A percentile compares a stretch with the other conserved stretches of the same genome.
These are phyloP conservation scores for Fraxinus quadrangulata DNA, from an alignment of 257 asterid species.

Conservation along the genomic window DNA sequence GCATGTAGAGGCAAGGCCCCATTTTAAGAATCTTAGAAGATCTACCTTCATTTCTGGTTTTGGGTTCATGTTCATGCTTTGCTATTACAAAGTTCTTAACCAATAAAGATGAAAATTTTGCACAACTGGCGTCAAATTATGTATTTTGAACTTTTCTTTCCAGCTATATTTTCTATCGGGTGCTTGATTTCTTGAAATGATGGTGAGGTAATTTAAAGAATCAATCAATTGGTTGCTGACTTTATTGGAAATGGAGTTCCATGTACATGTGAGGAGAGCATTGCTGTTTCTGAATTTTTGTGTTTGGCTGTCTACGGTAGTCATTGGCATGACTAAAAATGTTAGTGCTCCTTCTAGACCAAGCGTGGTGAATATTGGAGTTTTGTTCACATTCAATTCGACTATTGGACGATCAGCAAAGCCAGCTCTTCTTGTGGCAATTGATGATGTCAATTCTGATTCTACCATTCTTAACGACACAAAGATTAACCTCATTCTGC, in stretches of 20 bases:
- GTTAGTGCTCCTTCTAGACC: conserved; percentile 36
- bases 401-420: conserved; percentile 73
- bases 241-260: conserved; percentile 30
- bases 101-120: conserved; percentile 20
- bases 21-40: neutral
- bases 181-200: conserved; percentile 27
- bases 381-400: conserved; percentile 69
- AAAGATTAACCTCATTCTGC: conserved; percentile 63
- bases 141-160: conserved; percentile 17
- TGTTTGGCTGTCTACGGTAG: conserved; percentile 41
- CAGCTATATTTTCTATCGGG: conserved; percentile 19
- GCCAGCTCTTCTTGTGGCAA: conserved; percentile 77
- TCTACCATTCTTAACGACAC: conserved; percentile 49
- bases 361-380: conserved; percentile 65
- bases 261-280: conserved; percentile 26
- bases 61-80: neutral
- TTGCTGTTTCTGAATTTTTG: conserved; percentile 37
- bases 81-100: neutral
- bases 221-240: conserved; percentile 9
- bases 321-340: conserved; percentile 32
- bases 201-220: conserved; percentile 30
- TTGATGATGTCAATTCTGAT: conserved; percentile 75
- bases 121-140: conserved; percentile 11
- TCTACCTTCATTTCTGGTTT: neutral
- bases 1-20: neutral